Percentiles rank a stretch among this genome's conserved stretches.
Conservation (phyloP, 805 yeast genomes). For the Myxozyma lipomycoides region DNA sequence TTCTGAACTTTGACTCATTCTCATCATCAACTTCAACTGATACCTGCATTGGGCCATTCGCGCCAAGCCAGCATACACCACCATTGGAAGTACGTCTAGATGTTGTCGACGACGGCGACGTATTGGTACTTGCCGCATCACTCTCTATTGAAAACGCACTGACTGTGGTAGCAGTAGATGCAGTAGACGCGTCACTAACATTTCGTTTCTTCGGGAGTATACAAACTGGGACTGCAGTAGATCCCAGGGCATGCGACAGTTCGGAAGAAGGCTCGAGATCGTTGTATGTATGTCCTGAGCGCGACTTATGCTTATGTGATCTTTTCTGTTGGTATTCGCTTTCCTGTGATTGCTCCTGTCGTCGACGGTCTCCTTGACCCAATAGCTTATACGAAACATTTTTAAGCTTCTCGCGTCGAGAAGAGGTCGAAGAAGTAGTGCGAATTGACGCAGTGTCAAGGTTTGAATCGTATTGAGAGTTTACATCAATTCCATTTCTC, state of each 20-base stretch:
- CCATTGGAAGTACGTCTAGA: constrained; percentile 4
- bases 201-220: not conserved
- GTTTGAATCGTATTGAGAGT: not conserved
- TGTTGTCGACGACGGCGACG: not conserved
- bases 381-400: not conserved
- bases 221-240: not conserved
- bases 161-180: not conserved
- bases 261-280: not conserved
- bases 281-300: not conserved
- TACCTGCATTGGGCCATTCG: not conserved
- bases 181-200: not conserved
- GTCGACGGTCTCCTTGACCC: not conserved
- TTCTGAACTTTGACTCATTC: not conserved
- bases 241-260: not conserved
- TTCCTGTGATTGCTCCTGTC: not conserved
- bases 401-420: not conserved
- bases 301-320: not conserved
- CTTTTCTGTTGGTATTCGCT: not conserved
- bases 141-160: not conserved
- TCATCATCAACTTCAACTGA: not conserved
- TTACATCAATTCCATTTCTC: constrained; percentile 10
- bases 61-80: constrained; percentile 26
- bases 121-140: not conserved
- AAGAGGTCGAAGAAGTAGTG: constrained; percentile 8
- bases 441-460: not conserved